Base-by-base conservation (phyloP, 192 early-diverging fungal genomes). In the Backusella sp. region DNA sequence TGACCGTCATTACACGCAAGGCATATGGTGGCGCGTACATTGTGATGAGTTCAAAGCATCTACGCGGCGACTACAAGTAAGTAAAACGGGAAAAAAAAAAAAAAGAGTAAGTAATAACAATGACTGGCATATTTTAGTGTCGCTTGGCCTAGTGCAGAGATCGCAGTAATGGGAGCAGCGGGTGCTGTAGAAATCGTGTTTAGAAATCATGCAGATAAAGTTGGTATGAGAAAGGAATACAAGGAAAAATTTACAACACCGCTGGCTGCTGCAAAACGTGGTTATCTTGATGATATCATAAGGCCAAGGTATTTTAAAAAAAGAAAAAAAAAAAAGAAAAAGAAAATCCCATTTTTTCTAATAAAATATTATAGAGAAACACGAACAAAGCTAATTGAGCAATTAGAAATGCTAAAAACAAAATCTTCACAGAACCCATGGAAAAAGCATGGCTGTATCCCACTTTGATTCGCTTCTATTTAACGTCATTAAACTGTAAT, bases 1-100 rank as follows among this genome's bases (percentile, higher is more conserved):
- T 99, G 36, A 97, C 96, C 7, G 86, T 99, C 26, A 98, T 97
- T 67, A 96, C 94, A 23, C 86, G 97, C 26, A 99, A 99, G 84
- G 97, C 97, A 6, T 99, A 99, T 76, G 97, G 97, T 70, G 97
- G 97, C 49, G 97, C 97, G 7, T 97, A 99, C 81, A 95, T 96
- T 84, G 97, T 99, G 21, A 99, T 99, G 97, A 88, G 88, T 73
- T 96, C 95, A 9, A 99, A 99, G 87, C 97, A 99, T 89, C 84
- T 99, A 76, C 85, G 94, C 21, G 97, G 96, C 68, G 97, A 99
- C 75, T 75, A 90, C 56, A 83, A 83, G 82, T 83, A 70, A 76
- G 72, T 56, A 56, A 56, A 9, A 1, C 21, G 9, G 37, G 37
- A 1, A 3, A 44, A 44, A 44, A 39, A 44, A n/a, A n/a, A 44